Percentiles rank a stretch among this genome's conserved stretches.
Evolutionary conservation across 2,329 filamentous ascomycete species (phyloP).

Genomic region (Pseudopithomyces maydicus): DNA sequence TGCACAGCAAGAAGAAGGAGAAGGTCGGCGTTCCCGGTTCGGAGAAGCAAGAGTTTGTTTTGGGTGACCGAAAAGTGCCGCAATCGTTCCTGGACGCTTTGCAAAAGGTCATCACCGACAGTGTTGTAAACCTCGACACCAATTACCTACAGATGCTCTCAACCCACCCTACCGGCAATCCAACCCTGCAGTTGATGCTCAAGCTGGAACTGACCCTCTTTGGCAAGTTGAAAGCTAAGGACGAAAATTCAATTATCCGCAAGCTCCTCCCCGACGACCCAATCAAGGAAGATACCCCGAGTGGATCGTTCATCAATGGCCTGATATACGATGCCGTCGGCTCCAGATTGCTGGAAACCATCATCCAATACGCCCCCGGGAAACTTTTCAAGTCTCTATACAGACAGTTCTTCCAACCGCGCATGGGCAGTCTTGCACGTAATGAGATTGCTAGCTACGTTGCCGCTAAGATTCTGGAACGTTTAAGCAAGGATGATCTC

Average conservation of each 20-base stretch:
- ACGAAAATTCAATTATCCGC: conserved; percentile 72
- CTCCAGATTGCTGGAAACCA: conserved; percentile 85
- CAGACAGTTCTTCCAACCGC: conserved; percentile 75
- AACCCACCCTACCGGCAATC: conserved; percentile 88
- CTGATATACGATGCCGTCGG: conserved; percentile 90
- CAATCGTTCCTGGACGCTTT: conserved; percentile 77
- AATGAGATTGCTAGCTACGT: conserved; percentile 93
- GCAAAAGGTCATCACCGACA: conserved; percentile 80
- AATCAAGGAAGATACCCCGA: conserved; percentile 72
- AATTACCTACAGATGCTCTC: conserved; percentile 83
- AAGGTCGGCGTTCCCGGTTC: conserved; percentile 64
- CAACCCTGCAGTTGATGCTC: conserved; percentile 86
- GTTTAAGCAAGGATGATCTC: conserved; percentile 86
- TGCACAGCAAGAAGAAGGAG: conserved; percentile 94
- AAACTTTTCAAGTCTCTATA: conserved; percentile 92
- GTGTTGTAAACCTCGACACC: conserved; percentile 74
- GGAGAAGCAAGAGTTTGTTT: conserved; percentile 49
- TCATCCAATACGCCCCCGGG: conserved; percentile 79
- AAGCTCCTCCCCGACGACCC: conserved; percentile 81
- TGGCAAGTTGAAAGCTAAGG: conserved; percentile 68
- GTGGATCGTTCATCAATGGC: conserved; percentile 80
- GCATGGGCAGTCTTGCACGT: conserved; percentile 79
- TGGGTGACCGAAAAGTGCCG: conserved; percentile 65
- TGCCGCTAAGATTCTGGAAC: conserved; percentile 79
- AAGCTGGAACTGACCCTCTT: conserved; percentile 82